phyloP scores from a whole-genome alignment of 371 early-diverging fungal species.

The Rhizopus stolonifer region DNA sequence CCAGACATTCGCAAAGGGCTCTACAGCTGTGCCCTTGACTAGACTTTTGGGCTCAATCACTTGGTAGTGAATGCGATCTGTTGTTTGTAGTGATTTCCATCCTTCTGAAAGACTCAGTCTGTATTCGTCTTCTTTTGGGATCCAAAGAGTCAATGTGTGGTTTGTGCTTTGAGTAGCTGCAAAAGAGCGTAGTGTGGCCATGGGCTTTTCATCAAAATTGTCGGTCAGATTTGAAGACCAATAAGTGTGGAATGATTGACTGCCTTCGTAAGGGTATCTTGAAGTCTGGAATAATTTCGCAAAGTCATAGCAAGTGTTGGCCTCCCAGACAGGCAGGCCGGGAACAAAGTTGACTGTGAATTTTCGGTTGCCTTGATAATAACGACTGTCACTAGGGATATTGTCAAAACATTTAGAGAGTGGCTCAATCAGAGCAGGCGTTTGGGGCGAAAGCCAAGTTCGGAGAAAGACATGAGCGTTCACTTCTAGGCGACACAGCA shows the following conservation, averaged over 20 bases:
- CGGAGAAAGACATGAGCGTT: slow-evolving; percentile 46
- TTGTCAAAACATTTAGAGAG: slow-evolving; percentile 31
- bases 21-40: slow-evolving; percentile 21
- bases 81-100: slow-evolving; percentile 24
- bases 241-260: slow-evolving; percentile 40
- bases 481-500: slow-evolving; percentile 35
- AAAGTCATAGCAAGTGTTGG: slow-evolving; percentile 50
- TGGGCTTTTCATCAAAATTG: slow-evolving; percentile 31
- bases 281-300: slow-evolving; percentile 30
- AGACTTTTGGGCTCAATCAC: slow-evolving; percentile 4
- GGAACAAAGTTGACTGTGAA: slow-evolving; percentile 37
- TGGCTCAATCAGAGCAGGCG: slow-evolving; percentile 28
- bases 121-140: slow-evolving; percentile 26
- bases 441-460: slow-evolving; percentile 37
- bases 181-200: slow-evolving; percentile 44
- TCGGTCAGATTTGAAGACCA: slow-evolving; percentile 27
- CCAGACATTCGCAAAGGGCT: slow-evolving; percentile 18
- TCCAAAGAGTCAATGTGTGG: slow-evolving; percentile 44
- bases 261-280: slow-evolving; percentile 13
- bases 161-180: slow-evolving; percentile 41
- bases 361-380: slow-evolving; percentile 23
- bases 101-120: slow-evolving; percentile 12
- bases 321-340: slow-evolving; percentile 42
- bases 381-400: slow-evolving; percentile 22
- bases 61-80: slow-evolving; percentile 21